Conservation (phyloP, 768 basidiomycete genomes). For the Mrakia gelida region DNA sequence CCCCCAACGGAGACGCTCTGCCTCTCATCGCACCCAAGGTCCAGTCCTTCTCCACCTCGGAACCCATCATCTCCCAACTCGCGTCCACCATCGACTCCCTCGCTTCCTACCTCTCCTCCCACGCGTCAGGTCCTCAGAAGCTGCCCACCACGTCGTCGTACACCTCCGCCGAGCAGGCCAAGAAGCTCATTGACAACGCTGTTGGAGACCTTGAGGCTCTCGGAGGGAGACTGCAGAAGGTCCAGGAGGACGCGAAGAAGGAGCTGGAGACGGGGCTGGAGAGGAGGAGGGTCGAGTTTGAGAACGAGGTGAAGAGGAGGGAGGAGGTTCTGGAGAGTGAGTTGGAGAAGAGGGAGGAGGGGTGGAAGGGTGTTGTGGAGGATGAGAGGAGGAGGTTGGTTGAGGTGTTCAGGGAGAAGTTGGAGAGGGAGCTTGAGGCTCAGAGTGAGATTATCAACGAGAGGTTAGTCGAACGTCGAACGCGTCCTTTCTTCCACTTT, state of each 20-base stretch:
- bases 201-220: conserved; percentile 75
- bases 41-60: conserved; percentile 63
- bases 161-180: conserved; percentile 60
- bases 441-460: conserved; percentile 93
- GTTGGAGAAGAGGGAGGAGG: conserved; percentile 78
- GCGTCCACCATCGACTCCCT: conserved; percentile 90
- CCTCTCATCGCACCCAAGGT: conserved; percentile 80
- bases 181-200: conserved; percentile 71
- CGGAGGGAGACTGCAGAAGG: conserved; percentile 67
- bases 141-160: conserved; percentile 48
- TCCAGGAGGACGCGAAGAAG: conserved; percentile 69
- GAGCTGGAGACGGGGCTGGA: conserved; percentile 56
- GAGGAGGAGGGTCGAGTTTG: conserved; percentile 69
- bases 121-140: too few species aligned
- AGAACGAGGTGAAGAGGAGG: conserved; percentile 57
- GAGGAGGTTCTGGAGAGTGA: conserved; percentile 67
- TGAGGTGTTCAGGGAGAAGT: conserved; percentile 74
- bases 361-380: conserved; percentile 74
- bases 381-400: conserved; percentile 69
- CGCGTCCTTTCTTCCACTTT: not conserved
- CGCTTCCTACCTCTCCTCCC: conserved; percentile 71
- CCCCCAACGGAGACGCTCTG: conserved; percentile 41
- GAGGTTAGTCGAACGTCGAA: conserved; percentile 58
- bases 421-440: conserved; percentile 74
- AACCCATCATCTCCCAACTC: conserved; percentile 89